Conservation (phyloP, 2,329 filamentous ascomycete genomes). For the Rhynchosporium graminicola region DNA sequence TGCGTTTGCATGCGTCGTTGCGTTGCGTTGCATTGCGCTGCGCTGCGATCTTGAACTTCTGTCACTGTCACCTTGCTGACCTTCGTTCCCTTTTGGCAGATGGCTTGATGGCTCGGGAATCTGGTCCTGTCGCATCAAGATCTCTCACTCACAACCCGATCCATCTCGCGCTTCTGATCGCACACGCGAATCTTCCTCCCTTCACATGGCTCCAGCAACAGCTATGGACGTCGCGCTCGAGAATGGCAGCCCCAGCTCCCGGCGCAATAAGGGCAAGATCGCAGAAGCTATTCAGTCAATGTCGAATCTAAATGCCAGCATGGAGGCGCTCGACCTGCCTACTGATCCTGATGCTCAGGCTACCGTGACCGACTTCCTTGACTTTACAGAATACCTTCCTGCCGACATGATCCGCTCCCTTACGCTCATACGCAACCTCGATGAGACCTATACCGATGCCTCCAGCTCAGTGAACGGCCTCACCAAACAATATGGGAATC, state of each 20-base stretch:
- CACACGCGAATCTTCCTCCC: constrained; percentile 9
- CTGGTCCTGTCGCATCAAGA: constrained; percentile 41
- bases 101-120: constrained; percentile 39
- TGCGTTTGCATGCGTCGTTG: no score
- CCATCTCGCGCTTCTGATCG: constrained; percentile 17
- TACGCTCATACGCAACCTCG: constrained; percentile 65
- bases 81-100: constrained; percentile 26
- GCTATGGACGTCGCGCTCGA: constrained; percentile 34
- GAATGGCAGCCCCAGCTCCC: constrained; percentile 34
- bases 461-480: constrained; percentile 58
- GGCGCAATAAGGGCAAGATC: constrained; percentile 38
- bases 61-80: constrained; percentile 20
- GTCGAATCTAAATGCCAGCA: constrained; percentile 36
- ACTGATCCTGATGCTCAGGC: constrained; percentile 68
- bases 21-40: not conserved
- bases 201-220: constrained; percentile 29
- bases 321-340: constrained; percentile 38
- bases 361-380: constrained; percentile 69
- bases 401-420: constrained; percentile 67
- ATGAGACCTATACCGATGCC: constrained; percentile 57
- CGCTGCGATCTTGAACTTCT: constrained; percentile 2
- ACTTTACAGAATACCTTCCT: constrained; percentile 64
- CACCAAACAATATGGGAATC: constrained; percentile 56
- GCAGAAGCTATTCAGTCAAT: constrained; percentile 40
- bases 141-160: constrained; percentile 30